Conservation (phyloP, 495 filamentous ascomycete species). For the Neurospora sp. region DNA sequence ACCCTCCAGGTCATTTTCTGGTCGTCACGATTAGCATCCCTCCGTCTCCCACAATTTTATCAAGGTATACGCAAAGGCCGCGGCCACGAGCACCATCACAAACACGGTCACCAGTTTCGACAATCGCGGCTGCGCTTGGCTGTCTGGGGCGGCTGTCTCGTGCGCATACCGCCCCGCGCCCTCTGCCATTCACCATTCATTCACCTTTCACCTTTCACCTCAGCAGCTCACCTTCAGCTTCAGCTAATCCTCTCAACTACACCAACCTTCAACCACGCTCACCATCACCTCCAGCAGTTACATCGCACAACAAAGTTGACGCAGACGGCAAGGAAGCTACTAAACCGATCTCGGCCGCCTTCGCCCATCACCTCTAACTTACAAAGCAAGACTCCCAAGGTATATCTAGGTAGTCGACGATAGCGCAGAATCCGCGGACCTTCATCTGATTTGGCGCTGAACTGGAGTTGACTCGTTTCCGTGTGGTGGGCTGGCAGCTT, state of each 20-base stretch:
- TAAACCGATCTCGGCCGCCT: background rate
- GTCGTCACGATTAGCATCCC: background rate
- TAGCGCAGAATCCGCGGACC: background rate
- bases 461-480: background rate
- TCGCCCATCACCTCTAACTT: background rate
- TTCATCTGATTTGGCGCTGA: background rate
- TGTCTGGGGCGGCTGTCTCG: background rate
- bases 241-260: background rate
- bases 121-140: background rate
- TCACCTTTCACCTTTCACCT: background rate
- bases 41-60: background rate
- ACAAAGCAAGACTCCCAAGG: background rate
- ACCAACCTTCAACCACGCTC: background rate
- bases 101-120: background rate
- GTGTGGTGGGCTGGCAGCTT: background rate
- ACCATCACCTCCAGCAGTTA: background rate
- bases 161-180: background rate
- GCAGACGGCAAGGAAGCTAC: background rate
- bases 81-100: background rate
- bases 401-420: background rate
- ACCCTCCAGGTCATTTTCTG: background rate
- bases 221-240: background rate
- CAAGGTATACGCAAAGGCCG: background rate
- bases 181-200: background rate
- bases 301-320: background rate